A percentile compares a stretch with the other conserved stretches of the same genome.
Evolutionary conservation across 345 rosid species (phyloP).

Genomic region (Gossypium anomalum): DNA sequence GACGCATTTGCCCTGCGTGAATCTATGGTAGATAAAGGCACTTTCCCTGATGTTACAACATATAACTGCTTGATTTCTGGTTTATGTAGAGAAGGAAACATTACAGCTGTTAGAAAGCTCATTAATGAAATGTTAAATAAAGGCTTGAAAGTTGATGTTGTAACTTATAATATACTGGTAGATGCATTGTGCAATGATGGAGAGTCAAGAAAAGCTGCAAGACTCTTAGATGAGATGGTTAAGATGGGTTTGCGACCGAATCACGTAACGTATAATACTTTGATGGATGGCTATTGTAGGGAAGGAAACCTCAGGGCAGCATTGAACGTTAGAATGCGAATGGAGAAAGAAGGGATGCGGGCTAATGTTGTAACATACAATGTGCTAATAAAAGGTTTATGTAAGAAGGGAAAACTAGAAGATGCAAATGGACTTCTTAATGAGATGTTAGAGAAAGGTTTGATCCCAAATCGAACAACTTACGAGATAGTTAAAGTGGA

Average conservation of each 20-base stretch:
- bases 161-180: slow-evolving; percentile 66
- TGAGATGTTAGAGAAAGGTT: slow-evolving; percentile 88
- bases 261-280: slow-evolving; percentile 58
- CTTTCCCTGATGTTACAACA: slow-evolving; percentile 47
- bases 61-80: slow-evolving; percentile 75
- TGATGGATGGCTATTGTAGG: slow-evolving; percentile 68
- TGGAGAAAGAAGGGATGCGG: slow-evolving; percentile 65
- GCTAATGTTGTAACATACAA: slow-evolving; percentile 68
- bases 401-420: slow-evolving; percentile 59
- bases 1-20: slow-evolving; percentile 48
- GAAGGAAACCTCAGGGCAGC: slow-evolving; percentile 77
- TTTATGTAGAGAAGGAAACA: slow-evolving; percentile 47
- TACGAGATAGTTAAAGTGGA: slow-evolving; percentile 64
- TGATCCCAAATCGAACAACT: slow-evolving; percentile 59
- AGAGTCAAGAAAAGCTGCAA: slow-evolving; percentile 53
- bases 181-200: slow-evolving; percentile 55
- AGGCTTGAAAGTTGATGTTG: slow-evolving; percentile 43
- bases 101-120: slow-evolving; percentile 36
- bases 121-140: slow-evolving; percentile 38
- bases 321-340: slow-evolving; percentile 42
- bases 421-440: slow-evolving; percentile 69
- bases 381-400: slow-evolving; percentile 61
- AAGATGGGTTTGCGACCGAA: slow-evolving; percentile 50
- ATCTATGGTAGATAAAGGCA: slow-evolving; percentile 46
- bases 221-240: slow-evolving; percentile 49